Percentiles rank a stretch among this genome's conserved stretches.
These are phyloP conservation scores for Tieghemiomyces parasiticus DNA, from an alignment of 192 early-diverging fungal genomes.

Conservation along the genomic window DNA sequence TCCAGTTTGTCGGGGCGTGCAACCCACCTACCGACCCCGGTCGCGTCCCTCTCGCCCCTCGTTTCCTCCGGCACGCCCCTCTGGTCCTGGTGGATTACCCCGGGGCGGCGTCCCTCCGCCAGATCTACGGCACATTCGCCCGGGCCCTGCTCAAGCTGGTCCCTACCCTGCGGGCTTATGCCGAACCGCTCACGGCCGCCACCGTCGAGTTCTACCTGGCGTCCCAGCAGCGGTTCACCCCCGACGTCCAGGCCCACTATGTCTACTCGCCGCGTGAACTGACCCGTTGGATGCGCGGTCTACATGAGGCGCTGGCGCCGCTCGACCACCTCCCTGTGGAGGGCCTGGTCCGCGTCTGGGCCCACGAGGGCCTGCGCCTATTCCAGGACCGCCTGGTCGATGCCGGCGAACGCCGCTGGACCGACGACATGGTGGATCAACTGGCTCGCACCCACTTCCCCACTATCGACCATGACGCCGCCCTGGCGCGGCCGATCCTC, in stretches of 20 bases:
- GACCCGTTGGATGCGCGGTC: slow-evolving; percentile 96
- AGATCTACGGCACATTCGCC: slow-evolving; percentile 91
- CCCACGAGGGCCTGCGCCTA: slow-evolving; percentile 91
- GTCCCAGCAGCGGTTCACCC: slow-evolving; percentile 86
- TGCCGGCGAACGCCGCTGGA: slow-evolving; percentile 81
- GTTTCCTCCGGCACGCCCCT: slow-evolving; percentile 95
- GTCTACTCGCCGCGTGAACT: slow-evolving; percentile 99
- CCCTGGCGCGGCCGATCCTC: slow-evolving; percentile 78
- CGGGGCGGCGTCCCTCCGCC: slow-evolving; percentile 72
- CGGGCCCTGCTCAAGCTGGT: slow-evolving; percentile 89
- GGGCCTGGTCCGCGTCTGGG: slow-evolving; percentile 89
- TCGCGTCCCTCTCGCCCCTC: slow-evolving; percentile 84
- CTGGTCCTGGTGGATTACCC: slow-evolving; percentile 98
- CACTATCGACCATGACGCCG: slow-evolving; percentile 44
- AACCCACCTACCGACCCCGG: slow-evolving; percentile 99
- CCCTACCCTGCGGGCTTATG: slow-evolving; percentile 76
- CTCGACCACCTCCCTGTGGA: slow-evolving; percentile 66
- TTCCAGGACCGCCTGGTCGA: slow-evolving; percentile 97
- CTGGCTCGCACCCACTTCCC: slow-evolving; percentile 85
- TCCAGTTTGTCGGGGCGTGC: slow-evolving; percentile 99
- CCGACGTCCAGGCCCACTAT: slow-evolving; percentile 98
- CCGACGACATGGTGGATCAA: slow-evolving; percentile 68
- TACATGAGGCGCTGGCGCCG: slow-evolving; percentile 84
- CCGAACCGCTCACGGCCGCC: slow-evolving; percentile 78
- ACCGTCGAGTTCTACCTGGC: slow-evolving; percentile 94